Percentiles rank a stretch among this genome's conserved stretches.
These are phyloP conservation scores for Centella asiatica DNA, from an alignment of 129 eudicot genomes.

Conservation along the genomic window DNA sequence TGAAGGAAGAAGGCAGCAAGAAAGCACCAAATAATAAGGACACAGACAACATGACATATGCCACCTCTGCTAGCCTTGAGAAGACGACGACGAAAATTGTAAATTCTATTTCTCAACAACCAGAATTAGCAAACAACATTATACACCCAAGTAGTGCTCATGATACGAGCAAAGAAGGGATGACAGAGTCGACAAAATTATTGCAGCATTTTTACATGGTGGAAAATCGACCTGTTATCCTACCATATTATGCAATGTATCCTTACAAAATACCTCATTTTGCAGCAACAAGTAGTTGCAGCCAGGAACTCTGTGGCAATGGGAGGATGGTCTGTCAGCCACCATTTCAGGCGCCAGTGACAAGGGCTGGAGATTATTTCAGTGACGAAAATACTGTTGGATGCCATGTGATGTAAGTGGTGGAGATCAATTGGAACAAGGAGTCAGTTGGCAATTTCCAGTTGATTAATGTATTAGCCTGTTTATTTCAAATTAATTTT, in stretches of 20 bases:
- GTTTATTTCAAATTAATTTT: no score
- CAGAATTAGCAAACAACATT: background rate
- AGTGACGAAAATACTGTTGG: constrained; percentile 17
- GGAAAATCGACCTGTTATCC: constrained; percentile 6
- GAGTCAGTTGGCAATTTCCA: no score
- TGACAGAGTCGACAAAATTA: background rate
- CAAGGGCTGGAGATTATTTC: constrained; percentile 13
- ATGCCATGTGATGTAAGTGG: constrained; percentile 20
- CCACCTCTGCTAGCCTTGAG: background rate
- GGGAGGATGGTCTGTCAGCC: background rate
- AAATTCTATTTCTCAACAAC: background rate
- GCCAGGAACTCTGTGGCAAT: constrained; percentile 2
- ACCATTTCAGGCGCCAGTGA: constrained; percentile 2
- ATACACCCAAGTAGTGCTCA: background rate
- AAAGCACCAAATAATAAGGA: background rate
- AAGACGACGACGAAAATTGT: background rate
- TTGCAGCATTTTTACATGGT: constrained; percentile 10
- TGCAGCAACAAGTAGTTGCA: background rate
- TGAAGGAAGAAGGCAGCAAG: constrained; percentile 1
- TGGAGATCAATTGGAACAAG: no score
- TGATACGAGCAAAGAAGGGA: background rate
- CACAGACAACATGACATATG: background rate
- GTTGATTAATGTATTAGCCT: no score
- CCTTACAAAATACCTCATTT: constrained; percentile 4
- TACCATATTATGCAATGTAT: constrained; percentile 14